Conservation (phyloP, 2,329 filamentous ascomycete species). For the Colletotrichum incanum region DNA sequence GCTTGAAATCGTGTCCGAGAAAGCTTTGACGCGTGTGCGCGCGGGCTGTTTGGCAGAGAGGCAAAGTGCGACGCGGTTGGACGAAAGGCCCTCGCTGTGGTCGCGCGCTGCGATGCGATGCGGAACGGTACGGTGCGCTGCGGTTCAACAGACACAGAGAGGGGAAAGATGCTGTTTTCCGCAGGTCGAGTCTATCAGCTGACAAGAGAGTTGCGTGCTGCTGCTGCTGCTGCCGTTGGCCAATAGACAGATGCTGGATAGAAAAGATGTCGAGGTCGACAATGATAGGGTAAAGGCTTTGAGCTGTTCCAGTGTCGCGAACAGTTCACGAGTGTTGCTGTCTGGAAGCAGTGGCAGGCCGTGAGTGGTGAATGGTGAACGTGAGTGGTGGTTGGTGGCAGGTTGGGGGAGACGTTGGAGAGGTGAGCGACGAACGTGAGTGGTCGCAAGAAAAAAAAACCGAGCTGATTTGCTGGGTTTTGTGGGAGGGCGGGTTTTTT, state of each 20-base stretch:
- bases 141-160: conserved; percentile 27
- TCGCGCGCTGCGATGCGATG: conserved; percentile 37
- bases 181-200: conserved; percentile 67
- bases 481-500: conserved; percentile 44
- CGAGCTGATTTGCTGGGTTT: conserved; percentile 44
- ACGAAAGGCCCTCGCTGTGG: conserved; percentile 46
- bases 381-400: conserved; percentile 46
- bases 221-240: conserved; percentile 48
- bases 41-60: conserved; percentile 22
- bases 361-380: conserved; percentile 27
- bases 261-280: conserved; percentile 51
- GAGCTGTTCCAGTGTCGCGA: conserved; percentile 50
- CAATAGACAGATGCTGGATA: conserved; percentile 63
- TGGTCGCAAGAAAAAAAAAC: conserved; percentile 47
- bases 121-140: conserved; percentile 11
- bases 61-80: conserved; percentile 43
- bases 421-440: conserved; percentile 47
- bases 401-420: conserved; percentile 47
- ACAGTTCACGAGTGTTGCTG: conserved; percentile 45
- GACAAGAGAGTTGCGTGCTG: conserved; percentile 53
- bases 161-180: conserved; percentile 52
- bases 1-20: conserved; percentile 38
- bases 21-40: conserved; percentile 40
- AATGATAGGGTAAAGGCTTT: conserved; percentile 64
- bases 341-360: conserved; percentile 45